phyloP scores from a whole-genome alignment of 495 filamentous ascomycete species.

The Annulohypoxylon bovei region DNA sequence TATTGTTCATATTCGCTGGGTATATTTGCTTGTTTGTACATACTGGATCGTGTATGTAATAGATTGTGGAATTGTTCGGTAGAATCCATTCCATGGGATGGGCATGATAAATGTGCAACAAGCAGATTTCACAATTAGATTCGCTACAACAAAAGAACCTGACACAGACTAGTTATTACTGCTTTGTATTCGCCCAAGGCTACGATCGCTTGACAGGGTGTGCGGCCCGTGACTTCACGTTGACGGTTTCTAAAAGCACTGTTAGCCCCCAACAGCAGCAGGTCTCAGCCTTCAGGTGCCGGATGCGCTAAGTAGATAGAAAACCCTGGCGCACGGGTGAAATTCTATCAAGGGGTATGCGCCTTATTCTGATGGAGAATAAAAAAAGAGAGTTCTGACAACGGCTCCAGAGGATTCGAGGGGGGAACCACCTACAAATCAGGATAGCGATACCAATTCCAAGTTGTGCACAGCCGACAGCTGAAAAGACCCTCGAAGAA shows the following conservation, averaged over 20 bases:
- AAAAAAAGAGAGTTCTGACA: slow-evolving; percentile 43
- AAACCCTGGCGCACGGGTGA: not conserved
- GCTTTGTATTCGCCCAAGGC: not conserved
- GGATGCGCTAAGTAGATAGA: not conserved
- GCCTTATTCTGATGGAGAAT: slow-evolving; percentile 28
- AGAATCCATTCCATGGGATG: not conserved
- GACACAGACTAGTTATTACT: not conserved
- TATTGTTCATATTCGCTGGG: no score
- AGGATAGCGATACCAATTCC: not conserved
- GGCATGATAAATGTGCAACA: not conserved
- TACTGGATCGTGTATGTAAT: not conserved
- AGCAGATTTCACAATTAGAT: not conserved
- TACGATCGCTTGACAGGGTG: slow-evolving; percentile 6
- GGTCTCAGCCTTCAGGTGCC: slow-evolving; percentile 24
- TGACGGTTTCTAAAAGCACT: not conserved
- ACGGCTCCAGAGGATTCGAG: slow-evolving; percentile 19
- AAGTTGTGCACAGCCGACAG: slow-evolving; percentile 21
- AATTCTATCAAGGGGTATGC: slow-evolving; percentile 8
- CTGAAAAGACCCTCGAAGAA: slow-evolving; percentile 21
- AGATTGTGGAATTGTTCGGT: not conserved
- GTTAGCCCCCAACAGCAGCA: slow-evolving; percentile 17
- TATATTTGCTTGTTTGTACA: no score
- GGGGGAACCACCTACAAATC: slow-evolving; percentile 13
- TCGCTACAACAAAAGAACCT: not conserved
- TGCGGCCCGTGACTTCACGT: slow-evolving; percentile 18